A percentile compares a stretch with the other conserved stretches of the same genome.
Evolutionary conservation across 345 rosid species (phyloP).

Genomic region (Camelina neglecta): DNA sequence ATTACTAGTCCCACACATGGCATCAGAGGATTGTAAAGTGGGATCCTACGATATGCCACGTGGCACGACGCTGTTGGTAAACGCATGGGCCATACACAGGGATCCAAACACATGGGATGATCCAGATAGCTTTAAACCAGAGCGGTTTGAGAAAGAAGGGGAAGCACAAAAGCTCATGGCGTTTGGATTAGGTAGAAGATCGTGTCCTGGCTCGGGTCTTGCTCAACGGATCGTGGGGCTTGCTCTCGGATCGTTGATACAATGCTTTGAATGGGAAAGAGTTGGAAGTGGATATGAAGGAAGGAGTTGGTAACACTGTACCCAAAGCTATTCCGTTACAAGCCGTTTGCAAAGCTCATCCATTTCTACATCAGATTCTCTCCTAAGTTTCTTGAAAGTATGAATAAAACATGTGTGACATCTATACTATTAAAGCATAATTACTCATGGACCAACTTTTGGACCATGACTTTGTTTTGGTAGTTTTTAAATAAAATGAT

Average conservation of each 20-base stretch:
- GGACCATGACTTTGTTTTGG: too few species aligned
- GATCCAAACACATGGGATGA: slow-evolving; percentile 57
- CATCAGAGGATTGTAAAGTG: slow-evolving; percentile 52
- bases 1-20: slow-evolving; percentile 47
- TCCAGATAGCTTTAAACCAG: slow-evolving; percentile 55
- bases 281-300: slow-evolving; percentile 52
- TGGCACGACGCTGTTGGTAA: slow-evolving; percentile 50
- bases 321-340: slow-evolving; percentile 51
- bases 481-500: too few species aligned
- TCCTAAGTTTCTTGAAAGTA: neutral
- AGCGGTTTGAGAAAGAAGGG: slow-evolving; percentile 49
- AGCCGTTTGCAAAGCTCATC: slow-evolving; percentile 49
- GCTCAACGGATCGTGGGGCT: slow-evolving; percentile 49
- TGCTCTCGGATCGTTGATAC: slow-evolving; percentile 52
- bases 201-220: slow-evolving; percentile 58
- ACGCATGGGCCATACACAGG: slow-evolving; percentile 64
- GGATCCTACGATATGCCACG: slow-evolving; percentile 54
- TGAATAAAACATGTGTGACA: slow-evolving; percentile 3
- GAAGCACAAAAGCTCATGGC: slow-evolving; percentile 47
- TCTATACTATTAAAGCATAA: neutral
- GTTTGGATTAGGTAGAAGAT: slow-evolving; percentile 62
- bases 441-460: too few species aligned
- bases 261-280: slow-evolving; percentile 65
- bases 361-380: slow-evolving; percentile 32
- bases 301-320: slow-evolving; percentile 54